Conservation (phyloP, 2,329 filamentous ascomycete species). For the Aspergillaceae sp. region DNA sequence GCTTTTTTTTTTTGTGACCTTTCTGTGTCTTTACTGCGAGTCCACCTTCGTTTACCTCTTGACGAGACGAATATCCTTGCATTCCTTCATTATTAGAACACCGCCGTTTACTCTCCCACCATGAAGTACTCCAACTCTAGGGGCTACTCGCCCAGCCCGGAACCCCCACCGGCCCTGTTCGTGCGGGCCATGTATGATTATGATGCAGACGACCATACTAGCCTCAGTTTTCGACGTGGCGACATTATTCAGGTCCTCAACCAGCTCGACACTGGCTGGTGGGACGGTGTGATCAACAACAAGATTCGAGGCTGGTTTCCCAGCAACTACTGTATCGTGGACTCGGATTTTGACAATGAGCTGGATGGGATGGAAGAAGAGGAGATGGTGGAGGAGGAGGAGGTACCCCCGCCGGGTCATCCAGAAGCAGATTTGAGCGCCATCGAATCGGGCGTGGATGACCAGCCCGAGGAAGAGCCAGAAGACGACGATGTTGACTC, state of each 20-base stretch:
- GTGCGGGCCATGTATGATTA: constrained; percentile 97
- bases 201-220: constrained; percentile 92
- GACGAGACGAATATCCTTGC: background rate
- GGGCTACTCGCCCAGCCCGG: constrained; percentile 28
- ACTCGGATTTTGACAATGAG: constrained; percentile 29
- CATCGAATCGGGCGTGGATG: constrained; percentile 42
- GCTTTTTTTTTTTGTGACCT: background rate
- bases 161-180: constrained; percentile 55
- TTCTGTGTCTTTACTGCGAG: background rate
- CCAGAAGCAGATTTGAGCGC: constrained; percentile 46
- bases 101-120: constrained; percentile 1
- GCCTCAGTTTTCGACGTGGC: constrained; percentile 90
- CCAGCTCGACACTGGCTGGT: constrained; percentile 96
- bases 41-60: background rate
- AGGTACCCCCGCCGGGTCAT: constrained; percentile 49
- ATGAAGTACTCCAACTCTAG: constrained; percentile 22
- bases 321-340: constrained; percentile 93
- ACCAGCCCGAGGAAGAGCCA: constrained; percentile 51
- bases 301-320: constrained; percentile 91
- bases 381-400: constrained; percentile 62
- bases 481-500: constrained; percentile 62
- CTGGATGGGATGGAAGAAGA: constrained; percentile 23
- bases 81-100: background rate
- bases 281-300: constrained; percentile 96
- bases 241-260: constrained; percentile 98